phyloP scores from a whole-genome alignment of 2,329 filamentous ascomycete species.

The Mycocentrospora acerina region DNA sequence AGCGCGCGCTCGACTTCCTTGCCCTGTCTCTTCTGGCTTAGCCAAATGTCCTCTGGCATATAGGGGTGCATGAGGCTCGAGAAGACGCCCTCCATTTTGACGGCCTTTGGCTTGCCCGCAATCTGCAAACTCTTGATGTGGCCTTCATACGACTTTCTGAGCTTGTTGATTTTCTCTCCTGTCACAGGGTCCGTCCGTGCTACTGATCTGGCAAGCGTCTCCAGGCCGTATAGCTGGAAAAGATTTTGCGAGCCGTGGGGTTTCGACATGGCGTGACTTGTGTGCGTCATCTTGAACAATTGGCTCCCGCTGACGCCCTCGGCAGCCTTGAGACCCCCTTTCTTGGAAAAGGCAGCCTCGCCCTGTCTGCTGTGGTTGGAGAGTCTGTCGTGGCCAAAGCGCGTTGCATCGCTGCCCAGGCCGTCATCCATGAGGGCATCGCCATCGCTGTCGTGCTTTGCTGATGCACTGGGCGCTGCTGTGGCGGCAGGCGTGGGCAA shows the following conservation, averaged over 20 bases:
- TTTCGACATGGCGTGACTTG: conserved; percentile 47
- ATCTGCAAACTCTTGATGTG: conserved; percentile 54
- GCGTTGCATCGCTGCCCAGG: conserved; percentile 26
- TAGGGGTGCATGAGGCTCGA: conserved; percentile 32
- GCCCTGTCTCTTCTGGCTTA: conserved; percentile 36
- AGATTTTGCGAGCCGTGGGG: conserved; percentile 62
- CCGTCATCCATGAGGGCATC: conserved; percentile 47
- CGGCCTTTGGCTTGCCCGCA: conserved; percentile 52
- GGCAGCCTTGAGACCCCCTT: conserved; percentile 29
- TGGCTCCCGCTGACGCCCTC: conserved; percentile 32
- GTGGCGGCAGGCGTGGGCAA: conserved; percentile 45
- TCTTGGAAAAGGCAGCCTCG: conserved; percentile 24
- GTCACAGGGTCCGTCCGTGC: conserved; percentile 61
- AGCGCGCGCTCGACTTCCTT: conserved; percentile 42
- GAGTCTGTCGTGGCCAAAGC: conserved; percentile 41
- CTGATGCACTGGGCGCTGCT: conserved; percentile 31
- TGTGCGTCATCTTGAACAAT: conserved; percentile 41
- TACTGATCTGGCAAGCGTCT: conserved; percentile 58
- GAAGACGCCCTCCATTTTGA: conserved; percentile 42
- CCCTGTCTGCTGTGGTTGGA: conserved; percentile 52
- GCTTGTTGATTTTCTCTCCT: conserved; percentile 66
- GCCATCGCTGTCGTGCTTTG: conserved; percentile 44
- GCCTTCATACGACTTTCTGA: conserved; percentile 59
- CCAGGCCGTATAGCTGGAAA: conserved; percentile 59
- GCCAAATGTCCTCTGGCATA: conserved; percentile 45